Conservation (phyloP, 169 alveolate species). For the Cryptosporidium muris region DNA sequence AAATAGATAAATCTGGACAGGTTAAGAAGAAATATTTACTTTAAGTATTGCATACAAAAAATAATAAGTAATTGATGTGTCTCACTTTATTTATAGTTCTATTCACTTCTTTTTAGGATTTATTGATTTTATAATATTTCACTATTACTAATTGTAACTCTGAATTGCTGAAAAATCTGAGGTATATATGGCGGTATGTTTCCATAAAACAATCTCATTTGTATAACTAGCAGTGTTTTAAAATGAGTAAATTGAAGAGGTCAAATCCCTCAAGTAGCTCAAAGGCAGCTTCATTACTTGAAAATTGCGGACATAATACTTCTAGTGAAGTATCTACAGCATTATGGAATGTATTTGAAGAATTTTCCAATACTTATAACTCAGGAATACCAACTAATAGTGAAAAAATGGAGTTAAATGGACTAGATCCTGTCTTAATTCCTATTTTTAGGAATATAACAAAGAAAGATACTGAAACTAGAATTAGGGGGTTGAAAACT, state of each 20-base stretch:
- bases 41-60: too few species aligned
- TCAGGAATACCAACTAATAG: neutral
- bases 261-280: constrained; percentile 33
- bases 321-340: constrained; percentile 41
- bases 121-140: too few species aligned
- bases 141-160: too few species aligned
- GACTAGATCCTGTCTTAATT: constrained; percentile 19
- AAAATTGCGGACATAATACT: constrained; percentile 1
- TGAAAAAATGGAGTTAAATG: constrained; percentile 6
- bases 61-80: too few species aligned
- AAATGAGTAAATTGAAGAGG: constrained; percentile 27
- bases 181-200: too few species aligned
- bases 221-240: neutral
- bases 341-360: constrained; percentile 46
- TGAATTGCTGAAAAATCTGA: too few species aligned
- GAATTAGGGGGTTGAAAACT: constrained; percentile 12
- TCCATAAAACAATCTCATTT: too few species aligned
- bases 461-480: constrained; percentile 38
- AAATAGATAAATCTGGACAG: too few species aligned
- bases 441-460: constrained; percentile 55
- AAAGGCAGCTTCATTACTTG: constrained; percentile 17
- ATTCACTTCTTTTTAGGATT: too few species aligned
- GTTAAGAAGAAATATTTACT: too few species aligned
- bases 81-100: too few species aligned
- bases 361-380: constrained; percentile 3